Evolutionary conservation across 768 basidiomycete genomes (phyloP), one percentile per base, ranked within the genome.

Genomic region (Tylopilus sp.): DNA sequence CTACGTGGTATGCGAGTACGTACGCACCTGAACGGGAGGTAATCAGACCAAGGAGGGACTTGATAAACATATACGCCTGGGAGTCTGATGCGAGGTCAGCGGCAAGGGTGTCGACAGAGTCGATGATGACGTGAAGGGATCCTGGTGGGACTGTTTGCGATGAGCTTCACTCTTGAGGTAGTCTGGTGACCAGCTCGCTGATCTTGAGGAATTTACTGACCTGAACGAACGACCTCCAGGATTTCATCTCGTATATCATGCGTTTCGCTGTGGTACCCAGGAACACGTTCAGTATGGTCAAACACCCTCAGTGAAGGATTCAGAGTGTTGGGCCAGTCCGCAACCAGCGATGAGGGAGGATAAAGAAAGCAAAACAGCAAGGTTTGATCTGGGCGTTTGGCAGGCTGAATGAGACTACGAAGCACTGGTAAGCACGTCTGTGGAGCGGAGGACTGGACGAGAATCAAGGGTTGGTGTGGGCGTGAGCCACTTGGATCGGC

Each of bases 31-130:
- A 65, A 31, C 80, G 80, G 9, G 68, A 59, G 36, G 69, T 69
- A 44, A 86, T 56, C n/a, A 75, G 55, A 22, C 59, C 41, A 13
- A 81, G 69, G 20, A 88, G 59, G 11, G 74, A 68, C 25, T 64
- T 72, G 26, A 91, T 72, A 51, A 81, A 75, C 30, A 67, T 73
- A 57, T 80, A 82, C 1, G 81, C 72, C 55, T 75, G 72, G 6
- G 85, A 66, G 21, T 74, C 50, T 12, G 86, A 83, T 11, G 73
- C 76, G 21, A 80, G 61, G 60, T 91, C 86, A 10, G 78, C 72
- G 5, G 75, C 62, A 21, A 92, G 67, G 4, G 81, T 85, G 57
- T 90, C 85, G 17, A 83, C 67, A 18, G 88, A 88, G 65, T 93
- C 91, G 31, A 93, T 74, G 46, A 87, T 65, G 21, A 90, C 77